A percentile compares a stretch with the other conserved stretches of the same genome.
Evolutionary conservation across 2,329 filamentous ascomycete genomes (phyloP).

Genomic region (Phialophora macrospora): DNA sequence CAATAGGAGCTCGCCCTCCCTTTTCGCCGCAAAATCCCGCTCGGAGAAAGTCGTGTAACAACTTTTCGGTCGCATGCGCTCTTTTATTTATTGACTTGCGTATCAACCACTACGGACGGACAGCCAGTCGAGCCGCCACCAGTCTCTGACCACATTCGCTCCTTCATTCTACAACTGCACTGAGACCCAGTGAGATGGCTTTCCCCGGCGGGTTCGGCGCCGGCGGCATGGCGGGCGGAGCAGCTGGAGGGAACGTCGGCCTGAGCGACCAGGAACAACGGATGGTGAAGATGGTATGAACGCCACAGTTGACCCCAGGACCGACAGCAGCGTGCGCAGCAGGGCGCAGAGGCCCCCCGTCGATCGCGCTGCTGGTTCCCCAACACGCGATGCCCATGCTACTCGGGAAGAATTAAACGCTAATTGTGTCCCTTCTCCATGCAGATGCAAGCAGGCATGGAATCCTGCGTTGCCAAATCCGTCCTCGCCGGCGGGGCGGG

Average conservation of each 20-base stretch:
- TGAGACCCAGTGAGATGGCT: conserved; percentile 19
- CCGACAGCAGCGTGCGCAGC: too few species aligned
- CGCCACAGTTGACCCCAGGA: neutral
- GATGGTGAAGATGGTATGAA: conserved; percentile 53
- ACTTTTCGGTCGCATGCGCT: conserved; percentile 1
- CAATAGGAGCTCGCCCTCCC: conserved; percentile 16
- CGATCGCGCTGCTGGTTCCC: too few species aligned
- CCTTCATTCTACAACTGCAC: neutral
- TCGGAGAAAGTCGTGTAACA: conserved; percentile 1
- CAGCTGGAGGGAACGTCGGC: conserved; percentile 39
- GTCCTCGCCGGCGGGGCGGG: conserved; percentile 90
- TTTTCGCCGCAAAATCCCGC: conserved; percentile 25
- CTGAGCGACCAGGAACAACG: conserved; percentile 55
- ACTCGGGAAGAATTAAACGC: neutral
- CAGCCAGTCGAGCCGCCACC: neutral
- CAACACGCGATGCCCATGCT: neutral
- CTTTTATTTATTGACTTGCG: neutral
- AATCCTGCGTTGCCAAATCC: conserved; percentile 88
- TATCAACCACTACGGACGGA: neutral
- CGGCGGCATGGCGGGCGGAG: conserved; percentile 38
- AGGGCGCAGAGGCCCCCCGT: neutral
- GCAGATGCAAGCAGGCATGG: conserved; percentile 83
- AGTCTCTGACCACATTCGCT: conserved; percentile 8
- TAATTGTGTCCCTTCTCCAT: neutral
- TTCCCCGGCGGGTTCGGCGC: conserved; percentile 25